Conservation (phyloP, 768 basidiomycete species). For the Tulasnella sp. region DNA sequence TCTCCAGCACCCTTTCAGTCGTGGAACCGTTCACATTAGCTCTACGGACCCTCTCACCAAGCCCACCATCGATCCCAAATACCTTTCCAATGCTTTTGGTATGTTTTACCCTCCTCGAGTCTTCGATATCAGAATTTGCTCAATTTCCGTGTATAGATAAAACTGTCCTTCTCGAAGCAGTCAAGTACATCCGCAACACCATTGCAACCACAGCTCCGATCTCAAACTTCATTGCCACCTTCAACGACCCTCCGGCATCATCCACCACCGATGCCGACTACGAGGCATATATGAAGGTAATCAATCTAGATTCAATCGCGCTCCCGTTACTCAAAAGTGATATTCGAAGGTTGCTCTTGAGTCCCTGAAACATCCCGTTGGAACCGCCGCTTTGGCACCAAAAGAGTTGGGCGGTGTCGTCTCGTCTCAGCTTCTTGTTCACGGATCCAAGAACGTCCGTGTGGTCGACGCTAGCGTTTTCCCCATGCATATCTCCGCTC, state of each 20-base stretch:
- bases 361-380: constrained; percentile 17
- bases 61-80: constrained; percentile 45
- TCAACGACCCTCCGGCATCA: constrained; percentile 30
- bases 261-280: constrained; percentile 40
- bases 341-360: neutral
- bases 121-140: neutral
- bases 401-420: constrained; percentile 59
- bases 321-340: neutral
- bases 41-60: constrained; percentile 40
- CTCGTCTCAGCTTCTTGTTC: constrained; percentile 51
- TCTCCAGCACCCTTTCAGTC: constrained; percentile 48
- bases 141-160: constrained; percentile 34
- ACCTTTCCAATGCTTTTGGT: constrained; percentile 47
- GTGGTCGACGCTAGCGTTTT: constrained; percentile 56
- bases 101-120: constrained; percentile 11
- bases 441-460: constrained; percentile 56
- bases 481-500: constrained; percentile 51
- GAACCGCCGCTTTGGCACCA: constrained; percentile 48
- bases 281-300: constrained; percentile 41
- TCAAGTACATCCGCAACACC: constrained; percentile 38
- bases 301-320: constrained; percentile 32
- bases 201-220: constrained; percentile 37
- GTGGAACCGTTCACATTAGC: constrained; percentile 45
- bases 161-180: constrained; percentile 39
- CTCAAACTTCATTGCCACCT: constrained; percentile 36